Percentiles rank a stretch among this genome's conserved stretches.
phyloP scores from a whole-genome alignment of 2,329 filamentous ascomycete genomes.

The Penicillium sp. region DNA sequence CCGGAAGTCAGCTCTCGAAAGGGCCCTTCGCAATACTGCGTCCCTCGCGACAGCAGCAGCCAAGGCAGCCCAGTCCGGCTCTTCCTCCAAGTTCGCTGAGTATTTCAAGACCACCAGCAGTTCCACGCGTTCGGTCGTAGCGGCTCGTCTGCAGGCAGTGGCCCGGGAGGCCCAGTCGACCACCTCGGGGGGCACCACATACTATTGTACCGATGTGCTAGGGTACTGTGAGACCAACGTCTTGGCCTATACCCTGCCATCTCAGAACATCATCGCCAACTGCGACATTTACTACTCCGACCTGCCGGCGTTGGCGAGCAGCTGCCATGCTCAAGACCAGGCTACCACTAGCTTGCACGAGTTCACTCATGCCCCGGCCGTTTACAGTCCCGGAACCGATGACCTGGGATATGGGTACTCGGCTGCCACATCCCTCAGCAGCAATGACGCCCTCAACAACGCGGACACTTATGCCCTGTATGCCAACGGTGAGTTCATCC shows the following conservation, averaged over 20 bases:
- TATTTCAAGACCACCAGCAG: slow-evolving; percentile 64
- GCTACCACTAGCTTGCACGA: slow-evolving; percentile 68
- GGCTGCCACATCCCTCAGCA: slow-evolving; percentile 49
- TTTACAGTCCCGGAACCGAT: slow-evolving; percentile 57
- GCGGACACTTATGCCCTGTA: slow-evolving; percentile 65
- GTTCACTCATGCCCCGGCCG: slow-evolving; percentile 62
- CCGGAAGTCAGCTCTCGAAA: slow-evolving; percentile 48
- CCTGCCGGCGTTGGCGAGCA: slow-evolving; percentile 52
- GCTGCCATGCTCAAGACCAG: slow-evolving; percentile 67
- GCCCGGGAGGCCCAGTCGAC: slow-evolving; percentile 58
- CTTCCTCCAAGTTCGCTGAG: slow-evolving; percentile 38
- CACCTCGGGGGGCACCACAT: slow-evolving; percentile 51
- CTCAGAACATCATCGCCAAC: slow-evolving; percentile 60
- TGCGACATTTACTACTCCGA: slow-evolving; percentile 59
- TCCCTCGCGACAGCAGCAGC: slow-evolving; percentile 51
- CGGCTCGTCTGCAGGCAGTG: slow-evolving; percentile 55
- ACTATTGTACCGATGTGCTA: slow-evolving; percentile 63
- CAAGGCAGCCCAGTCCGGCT: slow-evolving; percentile 54
- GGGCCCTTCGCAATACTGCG: slow-evolving; percentile 57
- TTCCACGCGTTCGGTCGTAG: slow-evolving; percentile 53
- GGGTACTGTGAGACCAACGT: slow-evolving; percentile 54
- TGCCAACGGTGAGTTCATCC: slow-evolving; percentile 48
- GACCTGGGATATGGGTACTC: slow-evolving; percentile 63
- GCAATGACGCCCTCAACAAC: slow-evolving; percentile 59
- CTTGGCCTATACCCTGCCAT: slow-evolving; percentile 64